phyloP scores from a whole-genome alignment of 2,329 filamentous ascomycete genomes.

The Clonostachys solani region DNA sequence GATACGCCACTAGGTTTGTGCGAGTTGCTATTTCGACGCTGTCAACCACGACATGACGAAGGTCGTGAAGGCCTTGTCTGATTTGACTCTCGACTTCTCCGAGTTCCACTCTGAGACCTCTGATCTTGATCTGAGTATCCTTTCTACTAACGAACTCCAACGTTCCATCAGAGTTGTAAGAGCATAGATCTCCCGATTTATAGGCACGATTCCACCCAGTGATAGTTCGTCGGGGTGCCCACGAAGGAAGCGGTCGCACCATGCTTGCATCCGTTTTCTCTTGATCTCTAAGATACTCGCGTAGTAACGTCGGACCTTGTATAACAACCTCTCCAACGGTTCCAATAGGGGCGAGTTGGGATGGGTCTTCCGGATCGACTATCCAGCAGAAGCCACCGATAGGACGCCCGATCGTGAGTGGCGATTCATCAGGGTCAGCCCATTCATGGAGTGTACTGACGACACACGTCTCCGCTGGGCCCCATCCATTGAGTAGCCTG shows the following conservation, averaged over 20 bases:
- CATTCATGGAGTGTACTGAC: conserved; percentile 4
- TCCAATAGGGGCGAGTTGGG: conserved; percentile 11
- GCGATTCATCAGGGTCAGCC: background rate
- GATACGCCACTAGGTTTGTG: too few relatives aligned
- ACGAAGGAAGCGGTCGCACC: background rate
- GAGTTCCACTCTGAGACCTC: conserved; percentile 10
- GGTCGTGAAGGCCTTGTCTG: too few relatives aligned
- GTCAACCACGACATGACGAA: too few relatives aligned
- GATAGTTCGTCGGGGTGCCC: conserved; percentile 13
- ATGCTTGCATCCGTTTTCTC: conserved; percentile 14
- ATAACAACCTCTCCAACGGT: conserved; percentile 21
- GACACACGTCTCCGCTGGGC: conserved; percentile 5
- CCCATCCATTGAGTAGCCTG: conserved; percentile 4
- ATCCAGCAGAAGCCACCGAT: conserved; percentile 9
- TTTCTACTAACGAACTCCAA: conserved; percentile 9
- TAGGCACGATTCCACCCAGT: conserved; percentile 3
- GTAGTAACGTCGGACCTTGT: conserved; percentile 26
- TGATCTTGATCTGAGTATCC: conserved; percentile 12
- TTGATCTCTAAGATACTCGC: conserved; percentile 39
- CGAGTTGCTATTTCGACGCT: too few relatives aligned
- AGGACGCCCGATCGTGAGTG: conserved; percentile 1
- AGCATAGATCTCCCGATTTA: conserved; percentile 9
- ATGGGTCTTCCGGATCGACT: conserved; percentile 7
- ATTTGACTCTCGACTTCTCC: conserved; percentile 7
- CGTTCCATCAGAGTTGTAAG: conserved; percentile 7